Evolutionary conservation across 345 rosid genomes (phyloP).

Genomic region (Gossypium stocksii): DNA sequence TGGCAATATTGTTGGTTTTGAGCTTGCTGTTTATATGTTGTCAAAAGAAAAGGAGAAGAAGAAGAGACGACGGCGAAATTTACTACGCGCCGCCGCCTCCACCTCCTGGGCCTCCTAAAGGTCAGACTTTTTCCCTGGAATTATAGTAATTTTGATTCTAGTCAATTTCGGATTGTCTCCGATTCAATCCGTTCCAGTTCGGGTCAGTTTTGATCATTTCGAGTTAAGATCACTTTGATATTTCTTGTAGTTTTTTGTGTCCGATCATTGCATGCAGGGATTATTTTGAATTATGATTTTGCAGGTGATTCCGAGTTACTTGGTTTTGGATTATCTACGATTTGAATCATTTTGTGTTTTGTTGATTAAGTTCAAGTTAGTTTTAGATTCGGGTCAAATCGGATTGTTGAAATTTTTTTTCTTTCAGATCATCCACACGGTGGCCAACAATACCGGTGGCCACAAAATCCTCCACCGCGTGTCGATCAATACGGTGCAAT

Average conservation of each 20-base stretch:
- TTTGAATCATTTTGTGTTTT: too few relatives aligned
- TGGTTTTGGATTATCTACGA: too few relatives aligned
- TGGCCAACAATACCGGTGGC: slow-evolving; percentile 57
- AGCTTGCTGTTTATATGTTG: slow-evolving; percentile 49
- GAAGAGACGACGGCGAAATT: slow-evolving; percentile 10
- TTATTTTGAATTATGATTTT: too few relatives aligned
- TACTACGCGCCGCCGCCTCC: slow-evolving; percentile 21
- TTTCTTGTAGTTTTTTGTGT: too few relatives aligned
- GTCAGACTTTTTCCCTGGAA: slow-evolving; percentile 22
- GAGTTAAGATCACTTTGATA: too few relatives aligned
- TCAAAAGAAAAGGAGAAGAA: slow-evolving; percentile 44
- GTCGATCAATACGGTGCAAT: slow-evolving; percentile 28
- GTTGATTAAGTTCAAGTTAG: too few relatives aligned
- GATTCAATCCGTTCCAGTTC: too few relatives aligned
- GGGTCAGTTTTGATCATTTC: too few relatives aligned
- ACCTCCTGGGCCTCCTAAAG: slow-evolving; percentile 27
- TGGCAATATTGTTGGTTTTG: slow-evolving; percentile 35
- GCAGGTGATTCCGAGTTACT: too few relatives aligned
- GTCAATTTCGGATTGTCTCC: too few relatives aligned
- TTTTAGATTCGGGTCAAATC: too few relatives aligned
- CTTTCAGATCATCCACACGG: slow-evolving; percentile 47
- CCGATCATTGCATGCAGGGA: too few relatives aligned
- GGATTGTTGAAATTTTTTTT: background rate
- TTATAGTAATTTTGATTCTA: background rate
- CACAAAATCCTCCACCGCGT: slow-evolving; percentile 48